Percentiles rank a stretch among this genome's conserved stretches.
These are phyloP conservation scores for Xylariaceae sp. DNA, from an alignment of 2,329 filamentous ascomycete species.

Conservation along the genomic window DNA sequence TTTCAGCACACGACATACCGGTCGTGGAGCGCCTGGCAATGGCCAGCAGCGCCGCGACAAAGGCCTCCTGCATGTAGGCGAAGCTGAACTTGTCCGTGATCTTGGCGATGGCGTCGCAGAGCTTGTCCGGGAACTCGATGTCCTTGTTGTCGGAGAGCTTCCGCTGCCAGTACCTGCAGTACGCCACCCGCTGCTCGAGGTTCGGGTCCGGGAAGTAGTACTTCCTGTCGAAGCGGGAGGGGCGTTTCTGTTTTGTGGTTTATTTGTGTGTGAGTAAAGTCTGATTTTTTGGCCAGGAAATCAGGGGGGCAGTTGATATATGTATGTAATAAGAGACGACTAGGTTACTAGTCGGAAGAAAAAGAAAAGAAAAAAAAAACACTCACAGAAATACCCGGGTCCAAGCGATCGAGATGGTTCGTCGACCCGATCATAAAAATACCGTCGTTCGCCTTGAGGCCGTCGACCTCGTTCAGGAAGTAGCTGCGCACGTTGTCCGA, in stretches of 20 bases:
- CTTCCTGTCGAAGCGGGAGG: slow-evolving; percentile 61
- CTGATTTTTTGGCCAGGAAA: too few species aligned
- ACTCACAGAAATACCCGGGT: slow-evolving; percentile 56
- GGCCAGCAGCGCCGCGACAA: slow-evolving; percentile 56
- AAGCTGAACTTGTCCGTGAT: slow-evolving; percentile 63
- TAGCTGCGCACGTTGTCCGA: slow-evolving; percentile 56
- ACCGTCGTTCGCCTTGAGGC: slow-evolving; percentile 63
- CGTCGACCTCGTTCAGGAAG: slow-evolving; percentile 70
- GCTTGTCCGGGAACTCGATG: slow-evolving; percentile 54
- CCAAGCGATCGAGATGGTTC: slow-evolving; percentile 60
- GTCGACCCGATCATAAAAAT: slow-evolving; percentile 65
- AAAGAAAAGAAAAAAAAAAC: neutral
- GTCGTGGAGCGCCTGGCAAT: slow-evolving; percentile 44
- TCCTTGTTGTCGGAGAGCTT: slow-evolving; percentile 52
- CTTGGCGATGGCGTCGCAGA: slow-evolving; percentile 53
- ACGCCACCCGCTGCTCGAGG: slow-evolving; percentile 48
- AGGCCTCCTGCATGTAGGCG: slow-evolving; percentile 65
- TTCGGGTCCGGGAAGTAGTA: slow-evolving; percentile 58
- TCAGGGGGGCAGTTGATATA: too few species aligned
- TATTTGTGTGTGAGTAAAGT: too few species aligned
- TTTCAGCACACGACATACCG: too few species aligned
- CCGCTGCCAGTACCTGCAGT: slow-evolving; percentile 58
- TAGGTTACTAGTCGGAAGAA: neutral
- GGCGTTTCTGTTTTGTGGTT: slow-evolving; percentile 46
- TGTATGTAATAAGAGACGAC: too few species aligned